Base-by-base conservation (phyloP, 2,329 filamentous ascomycete genomes). In the Cordyceps tenuipes region DNA sequence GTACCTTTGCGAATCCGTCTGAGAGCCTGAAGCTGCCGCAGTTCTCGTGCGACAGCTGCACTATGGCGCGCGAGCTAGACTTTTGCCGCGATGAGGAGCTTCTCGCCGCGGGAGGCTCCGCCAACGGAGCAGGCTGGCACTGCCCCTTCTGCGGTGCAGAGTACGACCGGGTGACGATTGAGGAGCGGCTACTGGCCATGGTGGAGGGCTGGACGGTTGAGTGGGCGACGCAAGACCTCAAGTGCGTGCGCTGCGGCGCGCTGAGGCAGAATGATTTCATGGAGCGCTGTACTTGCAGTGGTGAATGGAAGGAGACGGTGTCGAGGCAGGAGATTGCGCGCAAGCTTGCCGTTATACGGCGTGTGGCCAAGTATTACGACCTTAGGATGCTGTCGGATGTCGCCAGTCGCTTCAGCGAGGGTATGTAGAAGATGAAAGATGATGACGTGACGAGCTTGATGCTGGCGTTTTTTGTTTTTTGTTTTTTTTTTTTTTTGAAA, bases 261-360 rank as follows among this genome's bases (percentile, higher is more conserved):
- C 73, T 96, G 44, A 79, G 91, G 69, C 80, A 90, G 46, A 97
- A 96, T 71, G 93, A 97, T 68, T 95, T 97, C 67, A 91, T 94
- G 86, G 93, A 97, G 72, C 92, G 97, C 73, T 99, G 95, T 74
- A 88, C 87, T 12, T 99, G 94, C 77, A 90, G 90, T 63, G 94
- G 94, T 3, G 82, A 83, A 62, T 99, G 94, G 94, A 81, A 80
- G 19, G 84, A 84, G 64, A 90, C 85, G 21, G 79, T 92, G 62
- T 82, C 86, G 65, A 79, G 81, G 64, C 83, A 81, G 34, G 88
- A 89, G 31, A 76, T 93, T 29, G 73, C 82, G 68, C 83, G 78
- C 70, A 82, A 77, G 69, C 67, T 97, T 67, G 79, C 72, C 47
- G 88, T 96, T 5, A 87, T 91, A 73, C 80, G 78, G 65, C 85